Conservation (phyloP, 768 basidiomycete species). For the Gymnopilus junonius region DNA sequence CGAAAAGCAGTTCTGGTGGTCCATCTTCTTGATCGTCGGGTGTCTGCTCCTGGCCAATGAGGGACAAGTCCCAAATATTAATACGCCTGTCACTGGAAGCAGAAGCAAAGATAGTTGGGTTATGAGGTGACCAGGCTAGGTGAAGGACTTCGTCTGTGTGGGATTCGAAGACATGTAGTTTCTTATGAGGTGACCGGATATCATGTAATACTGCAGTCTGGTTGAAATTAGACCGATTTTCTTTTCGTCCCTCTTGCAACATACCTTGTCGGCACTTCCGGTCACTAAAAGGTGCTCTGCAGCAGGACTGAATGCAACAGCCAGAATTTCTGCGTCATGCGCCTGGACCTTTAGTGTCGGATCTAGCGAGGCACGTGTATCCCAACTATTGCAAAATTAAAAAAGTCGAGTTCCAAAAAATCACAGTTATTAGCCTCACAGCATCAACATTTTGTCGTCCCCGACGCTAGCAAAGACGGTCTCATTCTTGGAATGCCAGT, state of each 20-base stretch:
- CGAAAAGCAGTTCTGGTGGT: slow-evolving; percentile 93
- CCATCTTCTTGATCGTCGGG: slow-evolving; percentile 99
- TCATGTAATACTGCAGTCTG: slow-evolving; percentile 92
- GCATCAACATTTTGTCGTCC: slow-evolving; percentile 92
- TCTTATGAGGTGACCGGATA: slow-evolving; percentile 71
- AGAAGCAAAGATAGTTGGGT: slow-evolving; percentile 90
- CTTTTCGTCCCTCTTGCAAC: not conserved
- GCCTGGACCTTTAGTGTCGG: slow-evolving; percentile 78
- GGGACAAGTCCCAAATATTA: slow-evolving; percentile 92
- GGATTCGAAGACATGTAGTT: slow-evolving; percentile 88
- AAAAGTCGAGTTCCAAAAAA: not conserved
- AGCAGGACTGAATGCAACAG: slow-evolving; percentile 91
- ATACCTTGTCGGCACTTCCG: slow-evolving; percentile 90
- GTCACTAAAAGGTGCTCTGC: slow-evolving; percentile 82
- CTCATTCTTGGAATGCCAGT: slow-evolving; percentile 88
- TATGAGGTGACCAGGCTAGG: slow-evolving; percentile 94
- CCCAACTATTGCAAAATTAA: slow-evolving; percentile 75
- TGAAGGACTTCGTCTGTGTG: slow-evolving; percentile 96
- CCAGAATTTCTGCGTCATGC: slow-evolving; percentile 89
- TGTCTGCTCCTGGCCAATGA: slow-evolving; percentile 94
- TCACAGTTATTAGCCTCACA: slow-evolving; percentile 58
- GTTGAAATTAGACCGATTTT: not conserved
- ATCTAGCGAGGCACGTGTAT: slow-evolving; percentile 76
- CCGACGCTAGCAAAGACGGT: slow-evolving; percentile 93
- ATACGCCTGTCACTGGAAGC: slow-evolving; percentile 93